Evolutionary conservation across 352 stramenopile genomes (phyloP), one percentile per base, ranked within the genome.

Genomic region (Globisporangium spinosum): DNA sequence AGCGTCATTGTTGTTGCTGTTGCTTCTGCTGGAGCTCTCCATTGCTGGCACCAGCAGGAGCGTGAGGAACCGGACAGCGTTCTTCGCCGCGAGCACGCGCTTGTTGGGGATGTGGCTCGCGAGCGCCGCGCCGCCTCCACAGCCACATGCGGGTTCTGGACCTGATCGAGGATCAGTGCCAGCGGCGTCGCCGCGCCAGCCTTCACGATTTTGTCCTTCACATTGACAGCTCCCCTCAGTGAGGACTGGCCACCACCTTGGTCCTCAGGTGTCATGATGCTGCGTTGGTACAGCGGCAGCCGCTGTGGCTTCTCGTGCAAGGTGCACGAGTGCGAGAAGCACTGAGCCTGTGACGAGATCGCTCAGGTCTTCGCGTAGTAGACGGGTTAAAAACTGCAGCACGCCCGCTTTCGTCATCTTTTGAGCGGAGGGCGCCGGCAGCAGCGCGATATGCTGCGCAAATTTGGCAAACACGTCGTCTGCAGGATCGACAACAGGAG

Each of bases 171-270:
- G 34, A 93, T 75, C 22, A 74, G 67, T n/a, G 75, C 77, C 2
- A 93, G 75, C 8, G 85, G 82, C 3, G 79, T 65, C 7, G 71
- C 67, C 0, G 72, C 77, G 2, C 83, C 81, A 17, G 79, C 75
- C 27, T 89, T 89, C 9, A 90, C 55, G 43, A 93, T 90, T 54
- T 90, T 81, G n/a, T 93, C 77, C 12, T 79, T 80, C 15, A 89
- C 70, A n/a, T 75, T 78, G 2, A 77, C 0, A 68, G 29, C 0
- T 32, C 53, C 12, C 12, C 29, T 55, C 27, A 43, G 43, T 8
- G 9, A 32, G 20, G 17, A 15, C 38, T 29, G 38, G 12, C 29
- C 32, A 2, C 8, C 20, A 27, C 40, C 29, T 20, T 10, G 17
- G 25, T 13, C 32, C 29, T 27, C 17, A 20, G 10, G 56, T 20